Base-by-base conservation (phyloP, 352 stramenopile species). In the Peronosclerospora sorghi region DNA sequence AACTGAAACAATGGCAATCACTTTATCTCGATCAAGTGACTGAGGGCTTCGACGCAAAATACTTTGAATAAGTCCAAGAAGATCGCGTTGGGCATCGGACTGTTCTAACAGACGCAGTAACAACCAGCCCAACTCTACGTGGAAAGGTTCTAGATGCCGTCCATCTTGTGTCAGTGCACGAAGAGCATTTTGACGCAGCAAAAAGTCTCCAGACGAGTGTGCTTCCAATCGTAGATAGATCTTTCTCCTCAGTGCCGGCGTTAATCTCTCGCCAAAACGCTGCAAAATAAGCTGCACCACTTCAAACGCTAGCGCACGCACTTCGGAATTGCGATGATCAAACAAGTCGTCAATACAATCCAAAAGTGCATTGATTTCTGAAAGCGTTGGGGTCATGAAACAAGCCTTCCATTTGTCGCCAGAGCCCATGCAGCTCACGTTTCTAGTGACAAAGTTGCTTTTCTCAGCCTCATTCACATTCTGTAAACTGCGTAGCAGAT, bases 21-120 rank as follows among this genome's bases (percentile, higher is more conserved):
- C 65, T 4, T 72, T 75, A 24, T 83, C 73, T 13, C 75, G 58
- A 34, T 83, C 73, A 8, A 93, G 53, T 8, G 50, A 56, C 2
- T 51, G 47, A 5, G 76, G 65, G 35, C 72, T 85, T 14, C 75
- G 67, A 15, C 72, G 62, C 8, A 91, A 47, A 24, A 91, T 73
- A 26, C 57, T 75, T 49, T 91, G 78, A 41, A 93, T 83, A 15
- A 93, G 50, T 12, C 54, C 52, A 9, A 90, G 49, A 12, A 91
- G 38, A 32, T 93, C 81, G 9, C 68, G 62, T 44, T 89, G 78
- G n/a, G 82, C 73, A 15, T 90, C 76, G 2, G 78, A 91, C 30
- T 85, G 70, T 35, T 87, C 76, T 12, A 91, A 54, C 34, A 86
- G 59, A 35, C 73, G 68, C 32, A 93, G 51, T 8, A 93, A 29